These are phyloP conservation scores for Adansonia grandidieri DNA, from an alignment of 441 rosid species.

Conservation along the genomic window DNA sequence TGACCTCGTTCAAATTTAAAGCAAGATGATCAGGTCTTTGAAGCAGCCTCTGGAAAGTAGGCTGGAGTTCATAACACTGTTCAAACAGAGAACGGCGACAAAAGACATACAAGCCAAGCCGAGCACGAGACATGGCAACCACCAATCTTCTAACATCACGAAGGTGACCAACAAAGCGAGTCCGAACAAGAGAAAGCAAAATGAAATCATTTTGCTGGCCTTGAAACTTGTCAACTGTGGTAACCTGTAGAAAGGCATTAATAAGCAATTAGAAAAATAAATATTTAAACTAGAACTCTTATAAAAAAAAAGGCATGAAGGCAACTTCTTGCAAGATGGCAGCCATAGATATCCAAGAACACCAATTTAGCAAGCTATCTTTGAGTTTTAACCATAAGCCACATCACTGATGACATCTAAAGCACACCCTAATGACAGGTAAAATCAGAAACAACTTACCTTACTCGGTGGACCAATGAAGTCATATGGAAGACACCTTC, in stretches of 20 bases:
- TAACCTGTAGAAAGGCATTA: conserved; percentile 55
- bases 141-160: conserved; percentile 97
- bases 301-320: not conserved
- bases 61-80: conserved; percentile 97
- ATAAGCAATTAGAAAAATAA: not conserved
- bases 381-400: not conserved
- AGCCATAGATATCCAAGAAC: not conserved
- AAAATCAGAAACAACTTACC: conserved; percentile 46
- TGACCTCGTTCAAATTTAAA: conserved; percentile 64
- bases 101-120: conserved; percentile 90
- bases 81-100: conserved; percentile 93
- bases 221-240: conserved; percentile 99
- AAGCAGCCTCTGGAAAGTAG: conserved; percentile 82
- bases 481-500: conserved; percentile 83
- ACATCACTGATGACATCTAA: not conserved
- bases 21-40: conserved; percentile 87
- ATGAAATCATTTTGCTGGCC: conserved; percentile 98
- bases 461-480: conserved; percentile 96
- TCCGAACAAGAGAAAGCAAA: conserved; percentile 91
- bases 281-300: not conserved
- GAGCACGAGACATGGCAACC: conserved; percentile 99
- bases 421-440: not conserved
- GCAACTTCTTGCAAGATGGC: not conserved
- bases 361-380: not conserved
- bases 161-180: conserved; percentile 97